Conservation (phyloP, 2,329 filamentous ascomycete species). For the Ophiostoma australiae region DNA sequence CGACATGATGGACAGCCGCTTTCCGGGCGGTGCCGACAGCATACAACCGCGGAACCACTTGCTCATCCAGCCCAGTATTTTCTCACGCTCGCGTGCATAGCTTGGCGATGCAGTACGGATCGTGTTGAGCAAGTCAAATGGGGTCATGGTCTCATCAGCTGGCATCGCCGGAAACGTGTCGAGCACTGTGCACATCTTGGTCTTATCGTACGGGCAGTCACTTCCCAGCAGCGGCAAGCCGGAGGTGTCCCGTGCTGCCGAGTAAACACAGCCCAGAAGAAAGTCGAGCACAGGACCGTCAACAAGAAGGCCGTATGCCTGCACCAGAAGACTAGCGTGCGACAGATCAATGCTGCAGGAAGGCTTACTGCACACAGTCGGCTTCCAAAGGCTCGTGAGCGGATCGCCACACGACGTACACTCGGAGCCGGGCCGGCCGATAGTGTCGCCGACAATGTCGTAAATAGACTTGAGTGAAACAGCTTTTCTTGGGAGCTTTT, state of each 20-base stretch:
- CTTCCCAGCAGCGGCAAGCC: constrained; percentile 25
- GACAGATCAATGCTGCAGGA: constrained; percentile 23
- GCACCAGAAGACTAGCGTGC: constrained; percentile 26
- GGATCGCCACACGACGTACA: constrained; percentile 26
- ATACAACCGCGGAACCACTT: constrained; percentile 29
- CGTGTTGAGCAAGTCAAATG: constrained; percentile 24
- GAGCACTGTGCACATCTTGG: constrained; percentile 23
- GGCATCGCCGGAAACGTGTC: constrained; percentile 28
- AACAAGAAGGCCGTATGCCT: constrained; percentile 25
- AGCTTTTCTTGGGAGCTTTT: not conserved
- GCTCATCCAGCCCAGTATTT: constrained; percentile 30
- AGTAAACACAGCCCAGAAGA: constrained; percentile 28
- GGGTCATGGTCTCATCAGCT: constrained; percentile 15
- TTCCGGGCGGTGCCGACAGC: constrained; percentile 27
- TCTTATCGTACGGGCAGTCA: constrained; percentile 26
- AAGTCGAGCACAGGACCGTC: constrained; percentile 30
- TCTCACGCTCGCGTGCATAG: constrained; percentile 19
- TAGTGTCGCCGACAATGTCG: constrained; percentile 21
- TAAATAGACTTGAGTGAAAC: constrained; percentile 23
- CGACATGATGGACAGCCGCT: constrained; percentile 28
- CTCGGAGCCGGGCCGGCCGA: constrained; percentile 25
- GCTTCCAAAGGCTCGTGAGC: constrained; percentile 25
- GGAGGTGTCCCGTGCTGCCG: constrained; percentile 24
- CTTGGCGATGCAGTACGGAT: constrained; percentile 21
- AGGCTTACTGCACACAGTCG: constrained; percentile 26